Percentiles rank a stretch among this genome's conserved stretches.
phyloP scores from a whole-genome alignment of 1,284 basidiomycete species.

The Ustilago tritici region DNA sequence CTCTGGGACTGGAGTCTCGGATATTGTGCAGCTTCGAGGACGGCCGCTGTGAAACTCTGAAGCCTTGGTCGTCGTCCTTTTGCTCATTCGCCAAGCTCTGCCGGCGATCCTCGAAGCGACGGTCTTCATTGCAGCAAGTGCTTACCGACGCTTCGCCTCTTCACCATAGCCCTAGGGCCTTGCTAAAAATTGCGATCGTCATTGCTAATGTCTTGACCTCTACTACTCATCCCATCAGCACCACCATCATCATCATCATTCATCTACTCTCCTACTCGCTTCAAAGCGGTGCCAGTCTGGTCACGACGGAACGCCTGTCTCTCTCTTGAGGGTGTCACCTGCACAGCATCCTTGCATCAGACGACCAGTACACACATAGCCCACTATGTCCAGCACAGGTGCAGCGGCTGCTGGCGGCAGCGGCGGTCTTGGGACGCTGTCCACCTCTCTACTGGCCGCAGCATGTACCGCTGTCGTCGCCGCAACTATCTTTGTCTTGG shows the following conservation, averaged over 20 bases:
- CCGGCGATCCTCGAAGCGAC: slow-evolving; percentile 22
- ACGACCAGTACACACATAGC: background rate
- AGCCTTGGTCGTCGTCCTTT: background rate
- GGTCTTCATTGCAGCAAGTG: slow-evolving; percentile 40
- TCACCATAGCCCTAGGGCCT: background rate
- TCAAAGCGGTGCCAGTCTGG: slow-evolving; percentile 1
- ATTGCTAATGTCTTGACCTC: slow-evolving; percentile 1
- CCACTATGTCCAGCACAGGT: slow-evolving; percentile 41
- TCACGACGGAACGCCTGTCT: background rate
- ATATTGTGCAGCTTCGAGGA: slow-evolving; percentile 22
- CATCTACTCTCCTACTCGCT: background rate
- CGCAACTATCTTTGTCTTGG: slow-evolving; percentile 37
- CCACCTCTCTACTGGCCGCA: slow-evolving; percentile 45
- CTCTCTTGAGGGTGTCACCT: background rate
- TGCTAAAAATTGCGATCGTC: background rate
- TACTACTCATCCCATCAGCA: background rate
- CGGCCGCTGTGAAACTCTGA: background rate
- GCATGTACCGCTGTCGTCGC: slow-evolving; percentile 42
- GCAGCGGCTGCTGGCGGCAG: slow-evolving; percentile 26
- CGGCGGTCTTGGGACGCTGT: slow-evolving; percentile 37
- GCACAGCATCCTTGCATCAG: background rate
- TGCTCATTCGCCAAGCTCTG: background rate
- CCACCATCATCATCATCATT: slow-evolving; percentile 12
- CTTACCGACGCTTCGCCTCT: slow-evolving; percentile 8
- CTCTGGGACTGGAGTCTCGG: slow-evolving; percentile 19